Evolutionary conservation across 345 rosid species (phyloP).

Genomic region (Durio zibethinus): DNA sequence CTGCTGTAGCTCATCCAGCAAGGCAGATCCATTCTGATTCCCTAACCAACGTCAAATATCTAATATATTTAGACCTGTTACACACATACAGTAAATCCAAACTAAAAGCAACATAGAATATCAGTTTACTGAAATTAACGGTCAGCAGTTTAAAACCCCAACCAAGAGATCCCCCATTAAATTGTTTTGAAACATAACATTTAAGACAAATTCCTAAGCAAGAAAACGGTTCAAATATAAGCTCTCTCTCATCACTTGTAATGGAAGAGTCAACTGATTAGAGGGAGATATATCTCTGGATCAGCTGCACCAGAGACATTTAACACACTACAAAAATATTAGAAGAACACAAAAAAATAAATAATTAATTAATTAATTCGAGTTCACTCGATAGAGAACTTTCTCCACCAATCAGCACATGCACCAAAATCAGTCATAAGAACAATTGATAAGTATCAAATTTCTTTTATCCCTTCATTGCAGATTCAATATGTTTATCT

Average conservation of each 20-base stretch:
- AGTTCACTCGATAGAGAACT: neutral
- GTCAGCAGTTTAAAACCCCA: neutral
- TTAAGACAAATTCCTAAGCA: neutral
- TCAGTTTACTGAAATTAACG: neutral
- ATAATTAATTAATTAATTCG: too few species aligned
- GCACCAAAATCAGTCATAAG: neutral
- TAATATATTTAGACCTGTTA: neutral
- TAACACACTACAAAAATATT: neutral
- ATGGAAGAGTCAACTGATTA: neutral
- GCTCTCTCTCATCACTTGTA: neutral
- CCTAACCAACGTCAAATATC: slow-evolving; percentile 29
- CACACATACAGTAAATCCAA: neutral
- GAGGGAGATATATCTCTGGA: neutral
- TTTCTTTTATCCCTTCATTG: neutral
- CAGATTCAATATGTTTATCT: neutral
- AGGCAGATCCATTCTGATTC: slow-evolving; percentile 41
- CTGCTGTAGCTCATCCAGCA: slow-evolving; percentile 48
- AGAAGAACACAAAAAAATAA: neutral
- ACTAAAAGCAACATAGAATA: neutral
- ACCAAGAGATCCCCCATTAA: neutral
- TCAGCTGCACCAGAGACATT: neutral
- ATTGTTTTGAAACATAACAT: neutral
- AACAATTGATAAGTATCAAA: neutral
- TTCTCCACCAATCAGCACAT: neutral
- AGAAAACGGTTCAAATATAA: neutral